Conservation (phyloP, 2,329 filamentous ascomycete species). For the Shiraia sp. region DNA sequence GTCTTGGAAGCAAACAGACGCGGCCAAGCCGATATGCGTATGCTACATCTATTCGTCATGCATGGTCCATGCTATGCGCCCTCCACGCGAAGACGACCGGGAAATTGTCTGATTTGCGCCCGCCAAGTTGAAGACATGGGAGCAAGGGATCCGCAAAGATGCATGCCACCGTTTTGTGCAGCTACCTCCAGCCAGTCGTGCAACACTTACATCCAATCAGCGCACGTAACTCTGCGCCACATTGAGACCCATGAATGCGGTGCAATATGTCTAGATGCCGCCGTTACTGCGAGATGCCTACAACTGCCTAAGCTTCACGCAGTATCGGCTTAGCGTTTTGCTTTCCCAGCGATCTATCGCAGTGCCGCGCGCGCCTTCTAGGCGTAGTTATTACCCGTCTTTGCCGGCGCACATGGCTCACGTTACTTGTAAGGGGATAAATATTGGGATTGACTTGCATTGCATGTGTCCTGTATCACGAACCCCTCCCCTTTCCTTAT, state of each 20-base stretch:
- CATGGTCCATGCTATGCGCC: conserved; percentile 16
- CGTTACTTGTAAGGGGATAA: conserved; percentile 34
- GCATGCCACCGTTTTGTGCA: conserved; percentile 40
- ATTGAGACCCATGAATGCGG: conserved; percentile 30
- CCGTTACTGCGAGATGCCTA: conserved; percentile 37
- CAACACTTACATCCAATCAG: conserved; percentile 32
- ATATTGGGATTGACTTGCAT: conserved; percentile 42
- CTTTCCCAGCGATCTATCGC: conserved; percentile 17
- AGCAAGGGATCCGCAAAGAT: conserved; percentile 36
- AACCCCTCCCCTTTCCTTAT: conserved; percentile 14
- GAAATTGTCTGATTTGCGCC: conserved; percentile 22
- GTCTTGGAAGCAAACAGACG: conserved; percentile 6
- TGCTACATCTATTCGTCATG: conserved; percentile 9
- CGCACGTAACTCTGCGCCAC: conserved; percentile 16
- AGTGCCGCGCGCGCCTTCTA: conserved; percentile 24
- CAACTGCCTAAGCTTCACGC: conserved; percentile 23
- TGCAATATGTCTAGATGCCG: conserved; percentile 37
- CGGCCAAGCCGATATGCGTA: conserved; percentile 4
- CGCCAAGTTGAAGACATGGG: conserved; percentile 23
- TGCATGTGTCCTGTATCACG: conserved; percentile 40
- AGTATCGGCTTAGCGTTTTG: conserved; percentile 20
- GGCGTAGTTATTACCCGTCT: conserved; percentile 22
- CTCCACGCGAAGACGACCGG: conserved; percentile 15
- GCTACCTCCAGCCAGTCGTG: conserved; percentile 25
- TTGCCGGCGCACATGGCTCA: conserved; percentile 38